Evolutionary conservation across 169 alveolate genomes (phyloP), one percentile per base, ranked within the genome.

Genomic region (Cryptosporidium muris): DNA sequence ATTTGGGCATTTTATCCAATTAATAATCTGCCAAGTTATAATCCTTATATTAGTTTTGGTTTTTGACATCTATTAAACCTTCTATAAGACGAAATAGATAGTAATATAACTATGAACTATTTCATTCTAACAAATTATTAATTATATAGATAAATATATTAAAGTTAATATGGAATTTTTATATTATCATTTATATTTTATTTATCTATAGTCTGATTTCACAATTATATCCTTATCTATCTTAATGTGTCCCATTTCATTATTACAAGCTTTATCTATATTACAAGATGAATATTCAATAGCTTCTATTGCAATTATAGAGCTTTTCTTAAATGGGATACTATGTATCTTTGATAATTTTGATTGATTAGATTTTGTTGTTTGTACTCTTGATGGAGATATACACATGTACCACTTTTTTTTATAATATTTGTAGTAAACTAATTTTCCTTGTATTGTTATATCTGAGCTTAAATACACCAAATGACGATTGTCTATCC

Each of bases 1-100:
- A 68, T 74, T 2, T 74, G 85, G 85, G 85, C 74, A 74, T 74
- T 74, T 36, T 74, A 58, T 68, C 85, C 85, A 34, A 58, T 56
- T 6, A 58, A 49, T 42, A 14, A 58, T 5, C 58, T 74, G 3
- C 85, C 85, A 4, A 66, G 85, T 34, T 60, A 54, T 11, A 74
- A 74, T 49, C 85, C 85, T 3, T 74, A 74, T 25, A 74, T 58
- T 52, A 0, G 25, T 25, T 0, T 25, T n/a, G 12, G 56, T 12
- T 11, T 0, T 1, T 11, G 1, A n/a, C 1, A 11, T n/a, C 56
- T 11, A n/a, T 12, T 11, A 12, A 11, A 12, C 56, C 14, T n/a
- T n/a, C 56, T 51, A 25, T 25, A 25, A 25, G 25, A 25, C 25
- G 0, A 25, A 25, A 25, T 25, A 25, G 25, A 25, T 25, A 25